phyloP scores from a whole-genome alignment of 768 basidiomycete genomes.

The Tylopilus vinaceipallidus region DNA sequence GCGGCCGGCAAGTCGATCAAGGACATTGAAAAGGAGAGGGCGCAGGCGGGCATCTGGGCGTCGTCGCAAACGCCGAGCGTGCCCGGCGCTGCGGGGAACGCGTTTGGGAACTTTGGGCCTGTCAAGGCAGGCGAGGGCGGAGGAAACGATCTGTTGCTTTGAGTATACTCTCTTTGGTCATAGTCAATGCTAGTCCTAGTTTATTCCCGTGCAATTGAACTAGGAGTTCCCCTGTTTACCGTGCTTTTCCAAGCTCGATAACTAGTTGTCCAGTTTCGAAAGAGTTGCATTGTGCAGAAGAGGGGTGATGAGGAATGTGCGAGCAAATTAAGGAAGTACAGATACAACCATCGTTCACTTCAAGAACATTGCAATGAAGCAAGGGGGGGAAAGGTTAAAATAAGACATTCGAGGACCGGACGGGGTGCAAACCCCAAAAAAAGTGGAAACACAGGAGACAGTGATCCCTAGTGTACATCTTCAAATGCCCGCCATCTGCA shows the following conservation, averaged over 20 bases:
- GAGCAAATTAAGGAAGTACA: conserved; percentile 36
- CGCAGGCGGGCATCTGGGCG: conserved; percentile 77
- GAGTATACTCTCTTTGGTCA: conserved; percentile 1
- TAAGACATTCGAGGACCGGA: conserved; percentile 13
- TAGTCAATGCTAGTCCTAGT: no score
- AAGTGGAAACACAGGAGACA: conserved; percentile 12
- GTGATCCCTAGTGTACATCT: conserved; percentile 18
- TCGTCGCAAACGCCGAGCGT: conserved; percentile 26
- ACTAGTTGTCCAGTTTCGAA: conserved; percentile 19
- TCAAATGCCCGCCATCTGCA: conserved; percentile 36
- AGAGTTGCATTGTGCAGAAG: conserved; percentile 22
- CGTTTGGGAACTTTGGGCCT: conserved; percentile 37
- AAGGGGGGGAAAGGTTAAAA: conserved; percentile 14
- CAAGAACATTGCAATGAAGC: conserved; percentile 27
- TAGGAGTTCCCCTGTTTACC: no score
- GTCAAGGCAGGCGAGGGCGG: conserved; percentile 25
- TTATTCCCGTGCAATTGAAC: no score
- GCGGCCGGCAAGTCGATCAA: conserved; percentile 72
- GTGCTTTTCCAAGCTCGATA: neutral
- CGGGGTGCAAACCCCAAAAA: conserved; percentile 1
- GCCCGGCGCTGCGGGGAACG: conserved; percentile 12
- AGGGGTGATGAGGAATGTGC: conserved; percentile 16
- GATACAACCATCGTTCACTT: conserved; percentile 39
- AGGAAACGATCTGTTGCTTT: conserved; percentile 45
- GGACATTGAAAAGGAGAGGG: conserved; percentile 87